These are phyloP conservation scores for Arthroderma uncinatum DNA, from an alignment of 2,329 filamentous ascomycete genomes.

Conservation along the genomic window DNA sequence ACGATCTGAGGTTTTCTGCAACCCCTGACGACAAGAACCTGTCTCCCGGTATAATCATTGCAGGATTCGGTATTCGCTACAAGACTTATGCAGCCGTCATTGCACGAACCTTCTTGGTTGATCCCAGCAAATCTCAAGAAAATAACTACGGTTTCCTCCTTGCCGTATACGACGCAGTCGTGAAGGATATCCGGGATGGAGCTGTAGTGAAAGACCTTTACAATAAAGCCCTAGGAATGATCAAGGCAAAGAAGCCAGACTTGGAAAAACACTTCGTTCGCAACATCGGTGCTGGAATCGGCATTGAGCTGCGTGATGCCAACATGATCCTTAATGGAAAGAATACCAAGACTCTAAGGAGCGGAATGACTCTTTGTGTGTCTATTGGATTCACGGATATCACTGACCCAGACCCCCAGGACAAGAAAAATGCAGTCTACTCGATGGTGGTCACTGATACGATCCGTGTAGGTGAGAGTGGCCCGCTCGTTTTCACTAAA, in stretches of 20 bases:
- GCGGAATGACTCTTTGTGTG: slow-evolving; percentile 92
- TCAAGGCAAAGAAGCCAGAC: slow-evolving; percentile 87
- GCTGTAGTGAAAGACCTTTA: slow-evolving; percentile 82
- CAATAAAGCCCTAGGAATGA: slow-evolving; percentile 65
- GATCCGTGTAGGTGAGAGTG: slow-evolving; percentile 62
- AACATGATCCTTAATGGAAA: slow-evolving; percentile 80
- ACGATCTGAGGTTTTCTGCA: slow-evolving; percentile 71
- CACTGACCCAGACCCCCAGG: slow-evolving; percentile 73
- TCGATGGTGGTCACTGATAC: slow-evolving; percentile 88
- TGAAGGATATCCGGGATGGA: slow-evolving; percentile 84
- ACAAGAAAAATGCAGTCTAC: slow-evolving; percentile 81
- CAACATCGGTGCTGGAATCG: slow-evolving; percentile 83
- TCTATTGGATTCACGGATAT: slow-evolving; percentile 85
- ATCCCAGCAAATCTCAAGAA: slow-evolving; percentile 93
- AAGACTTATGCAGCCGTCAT: slow-evolving; percentile 92
- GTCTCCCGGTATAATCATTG: slow-evolving; percentile 86
- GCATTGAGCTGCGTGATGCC: slow-evolving; percentile 77
- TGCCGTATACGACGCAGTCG: slow-evolving; percentile 72
- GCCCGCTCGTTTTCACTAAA: slow-evolving; percentile 75
- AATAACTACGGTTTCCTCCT: slow-evolving; percentile 83
- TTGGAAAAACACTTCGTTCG: slow-evolving; percentile 91
- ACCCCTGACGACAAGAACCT: slow-evolving; percentile 73
- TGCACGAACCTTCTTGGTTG: slow-evolving; percentile 87
- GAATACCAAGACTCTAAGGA: slow-evolving; percentile 70
- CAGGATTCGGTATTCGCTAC: slow-evolving; percentile 83